Evolutionary conservation across 495 filamentous ascomycete species (phyloP).

Genomic region (Halenospora varia): DNA sequence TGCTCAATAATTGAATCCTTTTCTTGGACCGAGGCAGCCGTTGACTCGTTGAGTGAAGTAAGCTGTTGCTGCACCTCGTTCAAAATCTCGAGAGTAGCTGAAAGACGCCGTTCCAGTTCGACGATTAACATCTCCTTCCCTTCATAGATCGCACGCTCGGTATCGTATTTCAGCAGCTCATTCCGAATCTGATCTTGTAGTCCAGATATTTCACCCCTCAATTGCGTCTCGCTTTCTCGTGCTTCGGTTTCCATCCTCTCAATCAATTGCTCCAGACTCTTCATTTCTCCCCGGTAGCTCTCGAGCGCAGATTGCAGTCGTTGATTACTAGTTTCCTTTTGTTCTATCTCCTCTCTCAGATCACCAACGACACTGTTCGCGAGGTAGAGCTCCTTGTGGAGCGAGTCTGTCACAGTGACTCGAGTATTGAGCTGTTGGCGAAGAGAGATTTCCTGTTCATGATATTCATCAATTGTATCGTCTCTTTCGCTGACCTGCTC

Average conservation of each 20-base stretch:
- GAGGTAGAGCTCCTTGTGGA: slow-evolving; percentile 41
- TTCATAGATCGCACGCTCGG: slow-evolving; percentile 12
- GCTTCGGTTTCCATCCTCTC: slow-evolving; percentile 55
- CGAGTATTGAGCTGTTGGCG: slow-evolving; percentile 44
- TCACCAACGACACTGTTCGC: slow-evolving; percentile 42
- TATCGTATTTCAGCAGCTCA: slow-evolving; percentile 29
- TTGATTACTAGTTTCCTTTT: slow-evolving; percentile 54
- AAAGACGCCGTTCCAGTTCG: slow-evolving; percentile 33
- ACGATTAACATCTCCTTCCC: slow-evolving; percentile 27
- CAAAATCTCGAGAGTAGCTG: slow-evolving; percentile 1
- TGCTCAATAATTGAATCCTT: slow-evolving; percentile 12
- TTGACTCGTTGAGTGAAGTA: neutral
- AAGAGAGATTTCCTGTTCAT: slow-evolving; percentile 38
- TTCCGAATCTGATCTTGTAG: slow-evolving; percentile 25
- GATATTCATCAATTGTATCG: slow-evolving; percentile 52
- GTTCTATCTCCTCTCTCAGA: slow-evolving; percentile 47
- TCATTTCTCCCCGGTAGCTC: slow-evolving; percentile 61
- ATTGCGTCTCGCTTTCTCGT: slow-evolving; percentile 23
- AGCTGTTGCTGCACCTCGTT: slow-evolving; percentile 17
- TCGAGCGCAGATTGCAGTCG: slow-evolving; percentile 58
- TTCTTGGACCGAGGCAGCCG: neutral
- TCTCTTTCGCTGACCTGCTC: slow-evolving; percentile 49
- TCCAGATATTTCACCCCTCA: slow-evolving; percentile 29
- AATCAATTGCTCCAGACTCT: slow-evolving; percentile 57
- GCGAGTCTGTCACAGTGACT: slow-evolving; percentile 35